Evolutionary conservation across 2,329 filamentous ascomycete species (phyloP).

Genomic region (Exophiala xenobiotica): DNA sequence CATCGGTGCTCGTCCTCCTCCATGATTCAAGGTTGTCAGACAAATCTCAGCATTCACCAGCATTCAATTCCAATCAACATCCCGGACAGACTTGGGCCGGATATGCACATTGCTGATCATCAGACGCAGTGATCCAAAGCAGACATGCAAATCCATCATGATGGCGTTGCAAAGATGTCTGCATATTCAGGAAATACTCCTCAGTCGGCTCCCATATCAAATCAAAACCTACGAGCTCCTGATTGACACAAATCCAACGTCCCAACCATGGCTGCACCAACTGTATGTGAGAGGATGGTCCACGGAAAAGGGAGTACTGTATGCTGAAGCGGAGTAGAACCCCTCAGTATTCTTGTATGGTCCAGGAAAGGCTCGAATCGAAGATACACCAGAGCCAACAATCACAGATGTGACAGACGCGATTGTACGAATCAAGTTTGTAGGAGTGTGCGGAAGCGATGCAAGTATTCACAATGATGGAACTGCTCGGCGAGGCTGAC

Average conservation of each 20-base stretch:
- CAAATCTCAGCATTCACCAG: no score
- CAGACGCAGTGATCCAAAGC: neutral
- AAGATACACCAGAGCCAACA: conserved; percentile 40
- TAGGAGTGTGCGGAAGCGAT: conserved; percentile 47
- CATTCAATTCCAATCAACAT: neutral
- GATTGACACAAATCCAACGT: no score
- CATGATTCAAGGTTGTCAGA: no score
- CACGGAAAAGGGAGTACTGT: no score
- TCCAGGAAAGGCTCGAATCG: conserved; percentile 38
- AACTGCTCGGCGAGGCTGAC: conserved; percentile 1
- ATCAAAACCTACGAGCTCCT: no score
- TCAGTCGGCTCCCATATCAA: no score
- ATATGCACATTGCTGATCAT: neutral
- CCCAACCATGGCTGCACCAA: neutral
- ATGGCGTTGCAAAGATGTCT: no score
- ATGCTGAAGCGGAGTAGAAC: no score
- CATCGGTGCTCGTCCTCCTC: no score
- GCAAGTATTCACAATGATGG: conserved; percentile 23
- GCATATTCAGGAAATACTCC: no score
- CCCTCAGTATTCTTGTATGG: conserved; percentile 45
- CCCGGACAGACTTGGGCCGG: neutral
- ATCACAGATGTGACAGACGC: conserved; percentile 39
- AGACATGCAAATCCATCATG: no score
- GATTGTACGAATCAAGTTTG: conserved; percentile 46
- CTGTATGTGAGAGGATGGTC: neutral